Evolutionary conservation across 2,329 filamentous ascomycete species (phyloP), one percentile per base, ranked within the genome.

Genomic region (Exophiala aquamarina): DNA sequence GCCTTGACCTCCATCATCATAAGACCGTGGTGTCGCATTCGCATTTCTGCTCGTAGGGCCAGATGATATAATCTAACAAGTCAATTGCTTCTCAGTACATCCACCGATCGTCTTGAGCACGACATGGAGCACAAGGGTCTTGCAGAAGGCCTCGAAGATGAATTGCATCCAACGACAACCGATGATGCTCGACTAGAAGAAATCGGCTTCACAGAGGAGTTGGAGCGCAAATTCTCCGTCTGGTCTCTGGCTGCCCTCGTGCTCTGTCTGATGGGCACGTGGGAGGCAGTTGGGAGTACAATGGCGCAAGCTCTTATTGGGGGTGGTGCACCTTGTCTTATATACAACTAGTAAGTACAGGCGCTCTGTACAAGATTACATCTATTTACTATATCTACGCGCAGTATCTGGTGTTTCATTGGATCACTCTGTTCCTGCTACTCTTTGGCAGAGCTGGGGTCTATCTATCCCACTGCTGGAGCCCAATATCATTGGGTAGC

Each of bases 141-240:
- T n/a, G n/a, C n/a, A n/a, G n/a, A n/a, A n/a, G n/a, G n/a, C n/a
- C n/a, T n/a, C n/a, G n/a, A n/a, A n/a, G n/a, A n/a, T n/a, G n/a
- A n/a, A n/a, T n/a, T 26, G 23, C 23, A 26, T 11, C 23, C 11
- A 6, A 26, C 23, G 11, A 26, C 23, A 26, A 26, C 23, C 6
- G 23, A 26, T 26, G 23, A 26, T 11, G 23, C 23, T 11, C 23
- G 23, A 6, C 65, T 79, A 57, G 75, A 74, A 11, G 68, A 72
- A 34, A 63, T 83, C 52, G 81, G 81, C 49, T 74, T 81, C 61
- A 75, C 74, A 62, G 72, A 76, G 38, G 79, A 82, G 56, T 63
- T 83, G 45, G 70, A 77, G 11, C 47, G 66, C 45, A 56, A 70
- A 47, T 73, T 74, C 55, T 71, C 70, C 0, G 53, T 76, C 2